These are phyloP conservation scores for Calonectria pseudoturangicola DNA, from an alignment of 2,329 filamentous ascomycete genomes.

Conservation along the genomic window DNA sequence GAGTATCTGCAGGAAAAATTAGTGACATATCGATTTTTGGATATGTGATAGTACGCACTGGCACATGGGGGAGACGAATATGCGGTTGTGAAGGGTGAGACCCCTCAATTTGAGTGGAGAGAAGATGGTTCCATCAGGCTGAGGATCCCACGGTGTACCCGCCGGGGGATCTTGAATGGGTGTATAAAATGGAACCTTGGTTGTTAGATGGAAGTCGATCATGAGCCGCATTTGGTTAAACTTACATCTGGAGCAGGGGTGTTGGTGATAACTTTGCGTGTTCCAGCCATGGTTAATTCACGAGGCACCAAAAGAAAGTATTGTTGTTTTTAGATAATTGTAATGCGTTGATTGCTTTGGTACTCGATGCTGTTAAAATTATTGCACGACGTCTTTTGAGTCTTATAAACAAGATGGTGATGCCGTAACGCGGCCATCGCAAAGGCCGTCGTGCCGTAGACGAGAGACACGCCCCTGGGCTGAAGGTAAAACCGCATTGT, in stretches of 20 bases:
- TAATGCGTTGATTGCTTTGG: background rate
- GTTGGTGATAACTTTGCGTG: conserved; percentile 44
- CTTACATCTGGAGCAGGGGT: conserved; percentile 45
- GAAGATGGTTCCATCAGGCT: conserved; percentile 60
- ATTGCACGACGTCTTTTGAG: background rate
- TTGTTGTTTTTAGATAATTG: background rate
- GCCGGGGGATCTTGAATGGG: conserved; percentile 51
- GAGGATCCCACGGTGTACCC: conserved; percentile 50
- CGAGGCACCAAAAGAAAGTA: no score
- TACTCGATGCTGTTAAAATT: background rate
- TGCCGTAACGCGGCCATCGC: background rate
- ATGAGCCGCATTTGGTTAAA: background rate
- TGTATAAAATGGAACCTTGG: conserved; percentile 51
- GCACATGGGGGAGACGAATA: conserved; percentile 69
- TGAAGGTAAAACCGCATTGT: background rate
- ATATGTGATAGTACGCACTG: conserved; percentile 57
- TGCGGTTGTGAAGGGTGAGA: conserved; percentile 66
- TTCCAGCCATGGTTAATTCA: conserved; percentile 34
- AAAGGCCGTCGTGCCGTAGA: background rate
- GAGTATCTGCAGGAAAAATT: conserved; percentile 51
- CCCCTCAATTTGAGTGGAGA: conserved; percentile 65
- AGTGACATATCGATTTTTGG: background rate
- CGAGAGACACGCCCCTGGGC: background rate
- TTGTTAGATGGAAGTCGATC: background rate
- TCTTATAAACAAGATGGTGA: background rate